Conservation (phyloP, 2,329 filamentous ascomycete genomes). For the Paecilomyces sp. region DNA sequence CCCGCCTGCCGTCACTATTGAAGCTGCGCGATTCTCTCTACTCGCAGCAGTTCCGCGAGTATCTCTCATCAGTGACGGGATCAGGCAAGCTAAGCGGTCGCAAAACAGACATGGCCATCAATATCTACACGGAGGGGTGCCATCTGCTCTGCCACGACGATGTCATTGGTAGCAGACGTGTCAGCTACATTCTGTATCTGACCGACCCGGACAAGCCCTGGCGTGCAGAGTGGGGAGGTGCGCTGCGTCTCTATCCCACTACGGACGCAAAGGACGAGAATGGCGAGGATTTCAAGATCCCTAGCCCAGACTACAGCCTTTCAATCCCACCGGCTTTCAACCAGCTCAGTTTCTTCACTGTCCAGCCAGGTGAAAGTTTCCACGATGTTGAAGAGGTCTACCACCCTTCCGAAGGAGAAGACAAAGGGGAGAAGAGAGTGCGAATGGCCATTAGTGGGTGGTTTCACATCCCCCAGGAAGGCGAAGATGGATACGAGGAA, state of each 20-base stretch:
- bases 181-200: slow-evolving; percentile 96
- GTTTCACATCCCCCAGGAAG: slow-evolving; percentile 95
- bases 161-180: slow-evolving; percentile 90
- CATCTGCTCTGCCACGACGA: slow-evolving; percentile 96
- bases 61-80: slow-evolving; percentile 76
- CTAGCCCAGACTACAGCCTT: slow-evolving; percentile 68
- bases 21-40: slow-evolving; percentile 91
- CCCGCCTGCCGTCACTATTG: slow-evolving; percentile 82
- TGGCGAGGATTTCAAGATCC: slow-evolving; percentile 70
- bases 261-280: slow-evolving; percentile 58
- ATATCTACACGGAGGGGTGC: slow-evolving; percentile 93
- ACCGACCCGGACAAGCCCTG: slow-evolving; percentile 87
- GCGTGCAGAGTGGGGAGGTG: slow-evolving; percentile 89
- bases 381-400: slow-evolving; percentile 99
- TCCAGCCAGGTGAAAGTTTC: slow-evolving; percentile 97
- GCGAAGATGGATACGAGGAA: slow-evolving; percentile 83
- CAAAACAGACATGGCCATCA: slow-evolving; percentile 99
- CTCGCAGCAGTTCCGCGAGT: slow-evolving; percentile 80
- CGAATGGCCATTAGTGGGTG: slow-evolving; percentile 98
- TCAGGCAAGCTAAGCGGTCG: slow-evolving; percentile 80
- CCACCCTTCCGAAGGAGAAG: slow-evolving; percentile 48
- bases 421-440: slow-evolving; percentile 52
- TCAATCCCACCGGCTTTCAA: slow-evolving; percentile 93
- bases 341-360: slow-evolving; percentile 95
- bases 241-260: slow-evolving; percentile 77